A percentile compares a stretch with the other conserved stretches of the same genome.
These are phyloP conservation scores for Cladosporium cucumerinum DNA, from an alignment of 2,329 filamentous ascomycete genomes.

Conservation along the genomic window DNA sequence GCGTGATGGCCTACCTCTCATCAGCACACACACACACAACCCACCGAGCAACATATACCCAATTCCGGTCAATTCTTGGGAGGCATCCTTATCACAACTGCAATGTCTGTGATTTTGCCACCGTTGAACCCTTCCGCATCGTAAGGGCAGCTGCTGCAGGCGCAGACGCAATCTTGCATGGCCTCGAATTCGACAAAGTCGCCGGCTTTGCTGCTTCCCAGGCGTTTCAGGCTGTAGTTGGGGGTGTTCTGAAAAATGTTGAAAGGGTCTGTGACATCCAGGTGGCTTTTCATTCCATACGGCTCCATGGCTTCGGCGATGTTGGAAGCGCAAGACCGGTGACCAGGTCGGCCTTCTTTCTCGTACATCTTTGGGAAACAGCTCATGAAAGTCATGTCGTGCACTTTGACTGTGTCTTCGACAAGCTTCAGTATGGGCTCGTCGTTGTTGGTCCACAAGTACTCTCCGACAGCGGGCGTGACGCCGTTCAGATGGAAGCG, in stretches of 20 bases:
- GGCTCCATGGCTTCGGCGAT: conserved; percentile 38
- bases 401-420: conserved; percentile 39
- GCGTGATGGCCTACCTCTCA: not conserved
- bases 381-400: conserved; percentile 43
- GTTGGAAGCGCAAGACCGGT: conserved; percentile 39
- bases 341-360: conserved; percentile 32
- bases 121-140: conserved; percentile 39
- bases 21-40: not conserved
- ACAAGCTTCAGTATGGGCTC: conserved; percentile 36
- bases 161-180: conserved; percentile 35
- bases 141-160: conserved; percentile 40
- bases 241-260: conserved; percentile 43
- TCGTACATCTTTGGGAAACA: conserved; percentile 40
- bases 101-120: conserved; percentile 39
- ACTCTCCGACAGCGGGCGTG: conserved; percentile 37
- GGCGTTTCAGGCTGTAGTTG: conserved; percentile 37
- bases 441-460: conserved; percentile 38
- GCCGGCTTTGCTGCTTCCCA: conserved; percentile 38
- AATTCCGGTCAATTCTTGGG: conserved; percentile 1
- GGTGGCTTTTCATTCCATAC: conserved; percentile 34
- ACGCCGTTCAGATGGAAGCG: conserved; percentile 37
- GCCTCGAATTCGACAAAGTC: conserved; percentile 41
- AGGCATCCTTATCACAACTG: conserved; percentile 31
- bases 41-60: not conserved
- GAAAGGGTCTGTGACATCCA: conserved; percentile 39